A percentile compares a stretch with the other conserved stretches of the same genome.
Conservation (phyloP, 768 basidiomycete genomes). For the Tricholoma sp. region DNA sequence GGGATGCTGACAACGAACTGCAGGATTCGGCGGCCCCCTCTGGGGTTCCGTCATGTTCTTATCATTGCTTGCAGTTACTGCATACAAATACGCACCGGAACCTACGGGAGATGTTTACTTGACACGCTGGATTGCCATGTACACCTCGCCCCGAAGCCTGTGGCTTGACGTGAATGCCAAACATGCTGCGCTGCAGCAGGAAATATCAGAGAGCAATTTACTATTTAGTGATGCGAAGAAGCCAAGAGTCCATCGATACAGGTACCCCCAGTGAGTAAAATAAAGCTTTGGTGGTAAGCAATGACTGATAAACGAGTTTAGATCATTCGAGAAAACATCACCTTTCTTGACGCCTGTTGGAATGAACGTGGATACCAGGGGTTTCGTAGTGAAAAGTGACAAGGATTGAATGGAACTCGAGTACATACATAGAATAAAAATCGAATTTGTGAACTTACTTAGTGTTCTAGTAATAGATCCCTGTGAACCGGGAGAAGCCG, state of each 20-base stretch:
- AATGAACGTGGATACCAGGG: conserved; percentile 28
- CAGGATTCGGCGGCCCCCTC: conserved; percentile 60
- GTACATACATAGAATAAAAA: not conserved
- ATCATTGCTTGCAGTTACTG: conserved; percentile 43
- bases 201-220: conserved; percentile 37
- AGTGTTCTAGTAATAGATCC: too few relatives aligned
- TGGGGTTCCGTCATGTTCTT: conserved; percentile 63
- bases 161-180: conserved; percentile 55
- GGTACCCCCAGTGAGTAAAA: conserved; percentile 69
- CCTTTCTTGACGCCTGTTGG: conserved; percentile 61
- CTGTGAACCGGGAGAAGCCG: conserved; percentile 6
- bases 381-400: conserved; percentile 28
- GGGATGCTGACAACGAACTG: conserved; percentile 1
- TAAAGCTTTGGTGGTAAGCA: conserved; percentile 5
- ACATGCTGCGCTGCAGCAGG: conserved; percentile 44
- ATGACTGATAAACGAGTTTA: conserved; percentile 19
- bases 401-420: conserved; percentile 13
- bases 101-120: conserved; percentile 57
- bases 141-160: conserved; percentile 44
- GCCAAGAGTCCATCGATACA: conserved; percentile 53
- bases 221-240: conserved; percentile 40
- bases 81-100: conserved; percentile 67
- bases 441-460: too few relatives aligned
- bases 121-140: conserved; percentile 62
- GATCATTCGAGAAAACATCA: conserved; percentile 54